A percentile compares a stretch with the other conserved stretches of the same genome.
Evolutionary conservation across 163 green algal species (phyloP).

Genomic region (Scenedesmus sp.): DNA sequence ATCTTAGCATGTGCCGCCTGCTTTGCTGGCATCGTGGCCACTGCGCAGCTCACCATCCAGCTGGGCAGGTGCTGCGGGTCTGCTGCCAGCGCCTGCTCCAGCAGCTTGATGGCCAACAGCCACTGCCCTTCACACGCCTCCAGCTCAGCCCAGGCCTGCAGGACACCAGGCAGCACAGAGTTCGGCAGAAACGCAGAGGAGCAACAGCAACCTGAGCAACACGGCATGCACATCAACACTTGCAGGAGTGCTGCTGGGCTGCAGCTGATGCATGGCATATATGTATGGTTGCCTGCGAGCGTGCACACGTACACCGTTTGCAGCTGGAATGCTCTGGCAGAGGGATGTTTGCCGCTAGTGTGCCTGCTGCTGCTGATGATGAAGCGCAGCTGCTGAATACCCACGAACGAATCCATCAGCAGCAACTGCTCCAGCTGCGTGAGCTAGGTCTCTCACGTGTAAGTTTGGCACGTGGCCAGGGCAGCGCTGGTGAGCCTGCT

Average conservation of each 20-base stretch:
- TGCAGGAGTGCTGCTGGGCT: neutral
- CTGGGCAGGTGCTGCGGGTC: slow-evolving; percentile 55
- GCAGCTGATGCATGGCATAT: neutral
- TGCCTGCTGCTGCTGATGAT: neutral
- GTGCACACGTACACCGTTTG: neutral
- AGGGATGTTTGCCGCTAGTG: neutral
- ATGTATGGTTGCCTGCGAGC: neutral
- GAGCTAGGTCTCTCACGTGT: slow-evolving; percentile 53
- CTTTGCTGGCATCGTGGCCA: neutral
- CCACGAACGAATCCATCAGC: neutral
- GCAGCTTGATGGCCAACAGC: slow-evolving; percentile 45
- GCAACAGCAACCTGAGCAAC: neutral
- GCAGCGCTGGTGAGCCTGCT: slow-evolving; percentile 28
- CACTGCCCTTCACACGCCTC: slow-evolving; percentile 58
- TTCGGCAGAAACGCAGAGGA: neutral
- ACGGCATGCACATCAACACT: neutral
- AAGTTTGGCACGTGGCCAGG: slow-evolving; percentile 53
- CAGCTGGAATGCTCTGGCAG: neutral
- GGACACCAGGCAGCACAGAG: neutral
- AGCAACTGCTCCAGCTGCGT: neutral
- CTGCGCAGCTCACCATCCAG: slow-evolving; percentile 53
- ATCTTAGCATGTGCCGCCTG: neutral
- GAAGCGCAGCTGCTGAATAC: neutral
- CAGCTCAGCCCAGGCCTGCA: slow-evolving; percentile 70
- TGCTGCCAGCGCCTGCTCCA: slow-evolving; percentile 49